phyloP scores from a whole-genome alignment of 345 rosid species.

The Citrus reticulata region DNA sequence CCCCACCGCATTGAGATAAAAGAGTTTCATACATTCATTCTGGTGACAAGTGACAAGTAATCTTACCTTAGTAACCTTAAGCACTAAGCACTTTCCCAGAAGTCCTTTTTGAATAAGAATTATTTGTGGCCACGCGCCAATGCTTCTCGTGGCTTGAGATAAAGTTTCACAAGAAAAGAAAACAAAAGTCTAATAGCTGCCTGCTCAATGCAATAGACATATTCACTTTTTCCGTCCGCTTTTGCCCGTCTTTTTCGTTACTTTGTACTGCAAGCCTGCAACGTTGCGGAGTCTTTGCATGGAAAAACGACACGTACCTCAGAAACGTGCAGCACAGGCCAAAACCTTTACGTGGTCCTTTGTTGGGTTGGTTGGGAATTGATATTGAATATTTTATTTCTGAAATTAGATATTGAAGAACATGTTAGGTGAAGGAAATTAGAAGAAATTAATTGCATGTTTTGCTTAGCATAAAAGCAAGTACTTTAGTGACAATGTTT shows the following conservation, averaged over 20 bases:
- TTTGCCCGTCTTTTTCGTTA: background rate
- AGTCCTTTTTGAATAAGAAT: background rate
- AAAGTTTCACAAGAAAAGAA: background rate
- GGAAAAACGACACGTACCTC: background rate
- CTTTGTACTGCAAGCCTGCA: too few species aligned
- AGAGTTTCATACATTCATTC: background rate
- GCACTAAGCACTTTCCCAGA: background rate
- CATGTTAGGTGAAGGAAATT: background rate
- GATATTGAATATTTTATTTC: background rate
- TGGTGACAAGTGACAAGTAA: background rate
- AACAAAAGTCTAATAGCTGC: background rate
- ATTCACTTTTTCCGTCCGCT: background rate
- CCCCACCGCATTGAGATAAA: background rate
- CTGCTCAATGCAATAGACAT: background rate
- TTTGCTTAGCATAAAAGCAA: background rate
- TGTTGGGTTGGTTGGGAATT: background rate
- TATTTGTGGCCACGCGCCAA: background rate
- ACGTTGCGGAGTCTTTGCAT: background rate
- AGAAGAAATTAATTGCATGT: background rate
- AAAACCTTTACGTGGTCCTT: background rate
- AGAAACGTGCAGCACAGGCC: background rate
- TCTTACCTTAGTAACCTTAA: background rate
- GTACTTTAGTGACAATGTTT: background rate
- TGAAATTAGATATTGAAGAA: too few species aligned
- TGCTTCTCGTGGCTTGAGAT: background rate